phyloP scores from a whole-genome alignment of 768 basidiomycete species.

The Lyophyllum decastes region DNA sequence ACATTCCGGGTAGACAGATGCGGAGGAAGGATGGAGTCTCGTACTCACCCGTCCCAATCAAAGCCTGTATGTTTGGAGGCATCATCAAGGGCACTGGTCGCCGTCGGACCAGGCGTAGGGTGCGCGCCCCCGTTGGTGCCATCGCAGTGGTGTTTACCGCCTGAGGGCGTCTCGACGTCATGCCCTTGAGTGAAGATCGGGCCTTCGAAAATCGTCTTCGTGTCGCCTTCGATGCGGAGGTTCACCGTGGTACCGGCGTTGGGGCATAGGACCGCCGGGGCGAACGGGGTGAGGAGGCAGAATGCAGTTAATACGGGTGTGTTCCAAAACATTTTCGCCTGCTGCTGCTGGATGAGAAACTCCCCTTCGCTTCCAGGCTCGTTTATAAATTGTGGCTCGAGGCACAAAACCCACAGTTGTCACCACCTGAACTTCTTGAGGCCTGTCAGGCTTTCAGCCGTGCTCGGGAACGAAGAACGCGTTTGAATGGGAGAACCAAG shows the following conservation, averaged over 20 bases:
- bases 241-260: constrained; percentile 21
- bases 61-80: constrained; percentile 33
- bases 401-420: constrained; percentile 6
- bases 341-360: neutral
- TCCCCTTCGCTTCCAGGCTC: neutral
- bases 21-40: neutral
- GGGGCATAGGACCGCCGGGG: neutral
- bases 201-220: constrained; percentile 40
- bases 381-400: neutral
- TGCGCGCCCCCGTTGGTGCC: constrained; percentile 41
- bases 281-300: neutral
- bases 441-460: no score
- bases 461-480: no score
- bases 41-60: constrained; percentile 38
- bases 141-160: constrained; percentile 43
- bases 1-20: no score
- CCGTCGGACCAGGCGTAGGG: constrained; percentile 37
- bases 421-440: neutral
- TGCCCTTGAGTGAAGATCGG: constrained; percentile 40
- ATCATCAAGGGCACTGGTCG: constrained; percentile 45
- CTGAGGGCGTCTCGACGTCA: constrained; percentile 36
- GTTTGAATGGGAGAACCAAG: no score
- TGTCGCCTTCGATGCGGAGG: constrained; percentile 40
- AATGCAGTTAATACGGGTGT: neutral
- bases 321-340: neutral